Evolutionary conservation across 495 filamentous ascomycete species (phyloP), one percentile per base, ranked within the genome.

Genomic region (Lepidopterella palustris): DNA sequence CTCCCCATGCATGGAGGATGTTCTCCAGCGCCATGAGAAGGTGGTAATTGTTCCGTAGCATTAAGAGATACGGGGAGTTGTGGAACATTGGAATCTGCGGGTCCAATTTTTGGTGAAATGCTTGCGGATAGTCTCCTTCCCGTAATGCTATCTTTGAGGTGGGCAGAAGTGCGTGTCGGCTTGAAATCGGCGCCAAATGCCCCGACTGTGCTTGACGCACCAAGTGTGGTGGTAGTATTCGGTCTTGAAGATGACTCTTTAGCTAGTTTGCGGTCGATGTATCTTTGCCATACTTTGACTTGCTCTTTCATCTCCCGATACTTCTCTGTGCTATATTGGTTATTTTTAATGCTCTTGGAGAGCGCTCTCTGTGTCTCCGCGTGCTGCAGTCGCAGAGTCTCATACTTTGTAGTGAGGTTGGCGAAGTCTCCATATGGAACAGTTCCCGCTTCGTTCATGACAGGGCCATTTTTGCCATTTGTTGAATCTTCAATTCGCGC

Each of bases 271-370:
- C 57, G 64, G 6, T 63, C 53, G 31, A 50, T 45, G 50, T 66
- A 70, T 15, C 45, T 31, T 25, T 66, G 60, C 67, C 67, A 70
- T 20, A 53, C 58, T 27, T 40, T 47, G 9, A 62, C 53, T 10
- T 20, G 64, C 32, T 63, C 59, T 45, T 70, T 71, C 52, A 68
- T 63, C 42, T 66, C 57, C 26, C 39, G 52, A 20, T 59, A 65
- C 57, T 72, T 67, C 42, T 66, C 51, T 55, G 53, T 53, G n/a
- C 63, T 56, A 13, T 42, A 35, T 15, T 54, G 39, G 26, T 57
- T 60, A 59, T 62, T 61, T 56, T 18, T 55, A 40, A 57, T 39
- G 2, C 40, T 58, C 58, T 61, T 52, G 56, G 15, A 58, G 48
- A 40, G 53, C 45, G 18, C 53, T 54, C 11, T 52, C 15, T 3